Conservation (phyloP, 345 rosid genomes). For the Eucalyptus pauciflora region DNA sequence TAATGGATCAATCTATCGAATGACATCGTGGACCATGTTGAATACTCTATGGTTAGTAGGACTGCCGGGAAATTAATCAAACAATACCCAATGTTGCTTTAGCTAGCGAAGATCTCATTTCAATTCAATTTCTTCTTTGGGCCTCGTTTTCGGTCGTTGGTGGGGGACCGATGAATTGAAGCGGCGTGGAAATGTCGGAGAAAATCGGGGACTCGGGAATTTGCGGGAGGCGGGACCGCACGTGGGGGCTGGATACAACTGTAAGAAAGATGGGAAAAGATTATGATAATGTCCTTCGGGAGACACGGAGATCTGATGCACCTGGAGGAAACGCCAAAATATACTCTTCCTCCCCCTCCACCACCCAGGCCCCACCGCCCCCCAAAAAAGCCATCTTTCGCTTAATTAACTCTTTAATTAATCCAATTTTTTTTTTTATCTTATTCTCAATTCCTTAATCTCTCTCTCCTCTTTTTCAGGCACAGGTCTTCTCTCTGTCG, state of each 20-base stretch:
- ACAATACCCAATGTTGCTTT: background rate
- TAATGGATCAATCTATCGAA: accelerated
- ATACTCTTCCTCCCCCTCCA: background rate
- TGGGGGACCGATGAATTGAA: background rate
- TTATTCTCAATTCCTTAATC: background rate
- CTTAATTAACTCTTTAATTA: background rate
- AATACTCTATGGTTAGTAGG: background rate
- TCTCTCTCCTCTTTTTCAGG: background rate
- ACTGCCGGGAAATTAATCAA: background rate
- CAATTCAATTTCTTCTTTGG: background rate
- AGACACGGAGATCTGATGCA: background rate
- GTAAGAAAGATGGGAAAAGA: background rate
- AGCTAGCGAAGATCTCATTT: background rate
- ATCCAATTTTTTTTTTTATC: background rate
- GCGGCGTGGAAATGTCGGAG: background rate
- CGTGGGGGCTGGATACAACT: conserved; percentile 20
- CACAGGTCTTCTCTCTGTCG: background rate
- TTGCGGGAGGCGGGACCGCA: conserved; percentile 13
- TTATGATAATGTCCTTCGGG: background rate
- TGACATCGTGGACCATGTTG: background rate
- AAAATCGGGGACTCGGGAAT: background rate
- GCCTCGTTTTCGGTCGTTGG: background rate
- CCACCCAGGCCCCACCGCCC: background rate
- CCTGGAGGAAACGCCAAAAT: background rate
- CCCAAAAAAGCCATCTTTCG: background rate